phyloP scores from a whole-genome alignment of 1,139 yeast genomes.

The Candida anutae region DNA sequence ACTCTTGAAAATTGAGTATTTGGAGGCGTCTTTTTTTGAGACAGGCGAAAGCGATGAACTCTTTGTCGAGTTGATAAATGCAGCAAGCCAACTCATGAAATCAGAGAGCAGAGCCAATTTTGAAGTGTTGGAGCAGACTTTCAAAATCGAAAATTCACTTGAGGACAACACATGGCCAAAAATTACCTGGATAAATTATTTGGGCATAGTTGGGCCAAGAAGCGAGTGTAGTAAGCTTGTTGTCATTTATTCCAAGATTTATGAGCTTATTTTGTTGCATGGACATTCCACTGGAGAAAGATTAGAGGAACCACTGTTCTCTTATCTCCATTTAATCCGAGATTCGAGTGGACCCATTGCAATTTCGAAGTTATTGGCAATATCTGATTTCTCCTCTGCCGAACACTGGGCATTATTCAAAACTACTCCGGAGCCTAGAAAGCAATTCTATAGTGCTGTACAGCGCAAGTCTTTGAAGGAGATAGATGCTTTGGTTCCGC shows the following conservation, averaged over 20 bases:
- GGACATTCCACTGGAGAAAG: background rate
- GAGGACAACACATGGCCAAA: slow-evolving; percentile 29
- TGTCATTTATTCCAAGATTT: slow-evolving; percentile 24
- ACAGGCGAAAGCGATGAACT: slow-evolving; percentile 9
- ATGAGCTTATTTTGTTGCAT: slow-evolving; percentile 16
- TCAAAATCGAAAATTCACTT: slow-evolving; percentile 22
- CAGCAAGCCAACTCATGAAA: slow-evolving; percentile 6
- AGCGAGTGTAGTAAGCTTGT: slow-evolving; percentile 24
- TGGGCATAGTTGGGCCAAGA: slow-evolving; percentile 16
- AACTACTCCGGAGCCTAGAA: slow-evolving; percentile 15
- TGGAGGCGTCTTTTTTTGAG: slow-evolving; percentile 24
- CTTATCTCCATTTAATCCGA: slow-evolving; percentile 7
- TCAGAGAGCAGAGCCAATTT: slow-evolving; percentile 19
- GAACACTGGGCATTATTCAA: slow-evolving; percentile 23
- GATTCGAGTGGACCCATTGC: slow-evolving; percentile 1
- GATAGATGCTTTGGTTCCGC: no score
- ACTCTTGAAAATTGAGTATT: slow-evolving; percentile 26
- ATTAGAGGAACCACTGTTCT: slow-evolving; percentile 2
- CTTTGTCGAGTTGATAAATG: slow-evolving; percentile 7
- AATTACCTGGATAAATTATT: slow-evolving; percentile 30
- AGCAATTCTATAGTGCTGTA: slow-evolving; percentile 9
- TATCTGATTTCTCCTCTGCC: slow-evolving; percentile 26
- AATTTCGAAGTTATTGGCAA: slow-evolving; percentile 8
- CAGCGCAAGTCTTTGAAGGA: no score
- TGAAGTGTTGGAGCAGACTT: slow-evolving; percentile 20